A percentile compares a stretch with the other conserved stretches of the same genome.
Evolutionary conservation across 805 yeast genomes (phyloP).

Genomic region (Monosporozyma solicola): DNA sequence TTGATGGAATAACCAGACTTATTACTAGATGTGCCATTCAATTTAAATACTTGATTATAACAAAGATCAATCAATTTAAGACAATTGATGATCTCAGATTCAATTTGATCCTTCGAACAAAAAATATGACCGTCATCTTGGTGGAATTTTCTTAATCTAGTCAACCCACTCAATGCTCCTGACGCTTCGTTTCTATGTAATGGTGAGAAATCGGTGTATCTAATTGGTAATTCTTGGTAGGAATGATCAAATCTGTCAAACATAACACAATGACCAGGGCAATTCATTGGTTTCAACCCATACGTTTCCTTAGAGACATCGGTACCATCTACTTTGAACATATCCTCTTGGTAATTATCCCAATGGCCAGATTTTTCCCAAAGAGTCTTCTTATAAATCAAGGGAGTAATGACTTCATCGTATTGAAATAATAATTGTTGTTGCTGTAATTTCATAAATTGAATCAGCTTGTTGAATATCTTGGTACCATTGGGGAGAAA

Average conservation of each 20-base stretch:
- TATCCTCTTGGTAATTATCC: slow-evolving; percentile 89
- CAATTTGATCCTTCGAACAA: slow-evolving; percentile 71
- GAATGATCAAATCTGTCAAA: slow-evolving; percentile 70
- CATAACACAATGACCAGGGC: slow-evolving; percentile 90
- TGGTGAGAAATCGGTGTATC: slow-evolving; percentile 84
- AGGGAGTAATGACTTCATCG: slow-evolving; percentile 87
- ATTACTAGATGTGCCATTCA: slow-evolving; percentile 1
- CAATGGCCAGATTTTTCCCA: slow-evolving; percentile 96
- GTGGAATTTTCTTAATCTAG: slow-evolving; percentile 89
- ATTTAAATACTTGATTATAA: slow-evolving; percentile 49
- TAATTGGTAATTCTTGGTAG: slow-evolving; percentile 75
- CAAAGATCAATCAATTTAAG: slow-evolving; percentile 66
- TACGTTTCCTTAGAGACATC: slow-evolving; percentile 39
- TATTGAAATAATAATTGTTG: slow-evolving; percentile 67
- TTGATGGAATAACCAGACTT: slow-evolving; percentile 48
- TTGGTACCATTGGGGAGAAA: slow-evolving; percentile 90
- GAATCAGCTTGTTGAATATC: slow-evolving; percentile 66
- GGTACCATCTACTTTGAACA: slow-evolving; percentile 75
- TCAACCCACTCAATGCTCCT: slow-evolving; percentile 87
- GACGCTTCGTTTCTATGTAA: slow-evolving; percentile 91
- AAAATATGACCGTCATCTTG: slow-evolving; percentile 98
- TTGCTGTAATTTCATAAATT: slow-evolving; percentile 72
- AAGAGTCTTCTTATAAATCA: slow-evolving; percentile 68
- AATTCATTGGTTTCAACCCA: slow-evolving; percentile 91
- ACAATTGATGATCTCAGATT: slow-evolving; percentile 61